Conservation (phyloP, 176 grass and related monocot species). For the Zizania latifolia region DNA sequence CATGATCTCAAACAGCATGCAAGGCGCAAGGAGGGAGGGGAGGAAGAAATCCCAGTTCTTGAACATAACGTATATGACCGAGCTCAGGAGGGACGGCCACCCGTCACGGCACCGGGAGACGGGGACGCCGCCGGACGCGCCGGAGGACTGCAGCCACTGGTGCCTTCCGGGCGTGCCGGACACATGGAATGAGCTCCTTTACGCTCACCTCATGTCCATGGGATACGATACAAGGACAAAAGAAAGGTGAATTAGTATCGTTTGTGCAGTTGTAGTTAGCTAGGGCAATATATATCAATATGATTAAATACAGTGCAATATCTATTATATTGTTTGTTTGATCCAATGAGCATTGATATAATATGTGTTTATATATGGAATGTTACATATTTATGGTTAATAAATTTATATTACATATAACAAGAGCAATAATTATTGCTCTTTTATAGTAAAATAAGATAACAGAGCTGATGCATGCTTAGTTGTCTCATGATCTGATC, state of each 20-base stretch:
- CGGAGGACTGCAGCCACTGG: slow-evolving; percentile 89
- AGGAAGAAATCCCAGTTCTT: slow-evolving; percentile 5
- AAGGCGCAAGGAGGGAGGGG: background rate
- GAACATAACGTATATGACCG: slow-evolving; percentile 40
- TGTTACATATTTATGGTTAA: too few species aligned
- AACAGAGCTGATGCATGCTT: too few species aligned
- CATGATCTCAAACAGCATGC: background rate
- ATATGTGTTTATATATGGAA: too few species aligned
- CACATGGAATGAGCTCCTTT: slow-evolving; percentile 60
- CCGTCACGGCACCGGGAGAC: slow-evolving; percentile 30
- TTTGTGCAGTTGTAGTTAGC: too few species aligned
- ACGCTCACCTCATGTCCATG: slow-evolving; percentile 21
- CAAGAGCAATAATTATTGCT: too few species aligned
- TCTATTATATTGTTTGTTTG: too few species aligned
- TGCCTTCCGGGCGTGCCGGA: slow-evolving; percentile 86
- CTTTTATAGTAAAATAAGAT: too few species aligned
- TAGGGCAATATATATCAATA: too few species aligned
- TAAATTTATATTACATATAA: too few species aligned
- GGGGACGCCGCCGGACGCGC: slow-evolving; percentile 22
- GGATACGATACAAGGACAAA: slow-evolving; percentile 9
- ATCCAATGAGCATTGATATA: too few species aligned
- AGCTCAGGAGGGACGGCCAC: slow-evolving; percentile 34
- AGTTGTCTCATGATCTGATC: too few species aligned
- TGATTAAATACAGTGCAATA: too few species aligned
- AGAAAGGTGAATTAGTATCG: background rate